Conservation (phyloP, 2,329 filamentous ascomycete species). For the Hypomyces perniciosus region DNA sequence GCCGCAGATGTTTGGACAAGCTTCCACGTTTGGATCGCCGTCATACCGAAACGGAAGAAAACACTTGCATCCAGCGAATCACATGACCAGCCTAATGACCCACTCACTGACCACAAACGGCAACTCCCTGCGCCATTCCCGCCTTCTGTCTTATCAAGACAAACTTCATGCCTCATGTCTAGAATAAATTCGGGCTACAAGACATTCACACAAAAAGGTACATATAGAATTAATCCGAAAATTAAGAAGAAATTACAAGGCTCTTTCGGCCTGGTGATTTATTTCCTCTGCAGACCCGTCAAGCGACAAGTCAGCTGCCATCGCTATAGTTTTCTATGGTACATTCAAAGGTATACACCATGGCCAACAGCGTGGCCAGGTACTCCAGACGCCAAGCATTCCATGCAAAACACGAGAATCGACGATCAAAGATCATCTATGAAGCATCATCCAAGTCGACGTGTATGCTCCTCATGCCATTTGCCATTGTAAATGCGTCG, state of each 20-base stretch:
- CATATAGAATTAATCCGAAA: background rate
- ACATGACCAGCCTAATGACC: background rate
- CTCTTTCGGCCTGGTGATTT: background rate
- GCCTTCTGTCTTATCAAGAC: background rate
- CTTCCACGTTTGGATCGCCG: conserved; percentile 6
- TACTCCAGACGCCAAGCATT: background rate
- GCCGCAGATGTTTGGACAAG: background rate
- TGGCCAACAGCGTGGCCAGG: background rate
- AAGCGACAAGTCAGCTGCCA: background rate
- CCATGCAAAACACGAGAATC: conserved; percentile 7
- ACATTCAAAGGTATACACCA: background rate
- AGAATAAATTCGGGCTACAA: background rate
- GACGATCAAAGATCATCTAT: background rate
- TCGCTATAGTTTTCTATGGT: background rate
- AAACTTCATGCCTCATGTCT: background rate
- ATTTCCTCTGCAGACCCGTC: conserved; percentile 1
- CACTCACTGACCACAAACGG: background rate
- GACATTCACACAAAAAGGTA: background rate
- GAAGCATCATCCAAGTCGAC: background rate
- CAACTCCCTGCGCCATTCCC: background rate
- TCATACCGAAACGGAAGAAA: conserved; percentile 1
- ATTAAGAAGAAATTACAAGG: background rate
- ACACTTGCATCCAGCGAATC: background rate
- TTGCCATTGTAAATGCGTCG: too few species aligned
- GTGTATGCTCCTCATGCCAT: too few species aligned